Percentiles rank a stretch among this genome's conserved stretches.
Evolutionary conservation across 164 flowering plant species (phyloP).

Genomic region (Malania oleifera): DNA sequence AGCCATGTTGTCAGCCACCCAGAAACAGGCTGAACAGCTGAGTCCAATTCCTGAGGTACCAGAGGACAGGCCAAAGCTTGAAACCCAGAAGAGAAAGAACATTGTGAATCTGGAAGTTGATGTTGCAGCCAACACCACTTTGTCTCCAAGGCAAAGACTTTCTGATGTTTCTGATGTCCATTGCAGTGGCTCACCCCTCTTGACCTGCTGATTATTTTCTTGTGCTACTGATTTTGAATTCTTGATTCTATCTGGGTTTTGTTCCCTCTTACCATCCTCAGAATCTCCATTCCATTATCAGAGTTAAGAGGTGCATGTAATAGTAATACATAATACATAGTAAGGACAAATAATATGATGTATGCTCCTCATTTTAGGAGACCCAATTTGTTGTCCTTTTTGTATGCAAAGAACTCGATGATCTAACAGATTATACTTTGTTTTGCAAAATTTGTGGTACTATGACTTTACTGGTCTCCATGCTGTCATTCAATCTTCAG

Average conservation of each 20-base stretch:
- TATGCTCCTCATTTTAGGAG: too few relatives aligned
- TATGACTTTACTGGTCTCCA: too few relatives aligned
- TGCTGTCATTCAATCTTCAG: too few relatives aligned
- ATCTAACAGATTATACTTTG: too few relatives aligned
- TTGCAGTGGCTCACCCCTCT: conserved; percentile 59
- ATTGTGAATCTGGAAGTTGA: conserved; percentile 53
- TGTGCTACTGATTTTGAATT: neutral
- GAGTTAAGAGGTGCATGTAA: neutral
- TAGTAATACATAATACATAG: neutral
- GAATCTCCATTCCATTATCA: neutral
- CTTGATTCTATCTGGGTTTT: neutral
- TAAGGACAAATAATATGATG: too few relatives aligned
- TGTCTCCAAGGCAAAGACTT: conserved; percentile 74
- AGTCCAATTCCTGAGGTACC: conserved; percentile 50
- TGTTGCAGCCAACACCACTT: conserved; percentile 41
- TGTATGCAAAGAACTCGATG: too few relatives aligned
- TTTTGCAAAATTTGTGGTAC: too few relatives aligned
- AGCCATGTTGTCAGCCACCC: conserved; percentile 46
- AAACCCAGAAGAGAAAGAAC: conserved; percentile 61
- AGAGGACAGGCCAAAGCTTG: conserved; percentile 40
- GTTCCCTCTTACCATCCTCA: neutral
- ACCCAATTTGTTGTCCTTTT: too few relatives aligned
- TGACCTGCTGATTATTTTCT: conserved; percentile 40
- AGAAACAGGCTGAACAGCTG: conserved; percentile 28
- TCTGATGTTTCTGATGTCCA: conserved; percentile 78